phyloP scores from a whole-genome alignment of 805 yeast genomes.

The Suhomyces xylopsoci region DNA sequence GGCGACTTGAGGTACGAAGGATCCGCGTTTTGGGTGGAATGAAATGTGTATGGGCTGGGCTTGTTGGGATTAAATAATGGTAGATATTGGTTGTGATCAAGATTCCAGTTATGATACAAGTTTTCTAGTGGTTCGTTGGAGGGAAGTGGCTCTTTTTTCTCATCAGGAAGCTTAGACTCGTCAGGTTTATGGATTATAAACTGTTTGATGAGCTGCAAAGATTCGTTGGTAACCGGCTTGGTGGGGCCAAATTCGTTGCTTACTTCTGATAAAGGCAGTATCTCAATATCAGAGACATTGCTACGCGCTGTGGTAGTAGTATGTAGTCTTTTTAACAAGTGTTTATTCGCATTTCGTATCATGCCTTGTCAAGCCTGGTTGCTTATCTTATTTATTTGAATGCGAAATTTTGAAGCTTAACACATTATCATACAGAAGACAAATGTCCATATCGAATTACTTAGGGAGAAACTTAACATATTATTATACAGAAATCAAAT shows the following conservation, averaged over 20 bases:
- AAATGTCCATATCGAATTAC: not conserved
- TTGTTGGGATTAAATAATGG: slow-evolving; percentile 5
- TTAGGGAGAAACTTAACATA: not conserved
- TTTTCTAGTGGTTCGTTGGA: not conserved
- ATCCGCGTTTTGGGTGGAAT: slow-evolving; percentile 22
- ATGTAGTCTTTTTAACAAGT: not conserved
- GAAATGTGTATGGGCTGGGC: slow-evolving; percentile 23
- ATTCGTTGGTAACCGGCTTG: not conserved
- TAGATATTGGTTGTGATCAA: not conserved
- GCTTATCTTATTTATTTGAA: not conserved
- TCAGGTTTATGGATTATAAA: not conserved
- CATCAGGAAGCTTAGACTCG: not conserved
- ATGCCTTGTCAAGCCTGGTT: not conserved
- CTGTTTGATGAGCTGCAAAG: not conserved
- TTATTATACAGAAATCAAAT: not conserved
- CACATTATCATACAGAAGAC: not conserved
- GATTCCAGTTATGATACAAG: slow-evolving; percentile 4
- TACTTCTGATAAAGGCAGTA: not conserved
- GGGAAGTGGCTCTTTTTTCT: not conserved
- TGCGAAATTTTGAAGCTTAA: not conserved
- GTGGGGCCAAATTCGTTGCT: not conserved
- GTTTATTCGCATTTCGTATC: not conserved
- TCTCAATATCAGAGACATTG: not conserved
- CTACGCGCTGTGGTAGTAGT: not conserved
- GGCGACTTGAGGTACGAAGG: slow-evolving; percentile 22